phyloP scores from a whole-genome alignment of 371 early-diverging fungal species.

The Rhizopus microsporus region DNA sequence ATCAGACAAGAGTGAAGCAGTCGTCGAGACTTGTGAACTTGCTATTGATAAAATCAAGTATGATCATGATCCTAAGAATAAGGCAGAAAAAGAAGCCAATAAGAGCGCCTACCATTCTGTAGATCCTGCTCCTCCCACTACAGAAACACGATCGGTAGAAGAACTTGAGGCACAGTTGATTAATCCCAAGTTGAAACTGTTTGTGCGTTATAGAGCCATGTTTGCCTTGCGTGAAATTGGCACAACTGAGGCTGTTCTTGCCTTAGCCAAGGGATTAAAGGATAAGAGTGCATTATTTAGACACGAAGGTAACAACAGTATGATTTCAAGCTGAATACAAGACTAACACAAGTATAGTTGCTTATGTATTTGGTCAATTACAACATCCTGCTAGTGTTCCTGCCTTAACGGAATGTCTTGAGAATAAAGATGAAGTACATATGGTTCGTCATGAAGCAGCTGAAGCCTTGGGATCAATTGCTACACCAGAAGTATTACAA shows the following conservation, averaged over 20 bases:
- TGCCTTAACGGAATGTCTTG: conserved; percentile 76
- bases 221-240: conserved; percentile 96
- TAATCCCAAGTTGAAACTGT: conserved; percentile 75
- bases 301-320: conserved; percentile 72
- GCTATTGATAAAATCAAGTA: conserved; percentile 89
- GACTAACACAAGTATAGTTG: conserved; percentile 37
- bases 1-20: conserved; percentile 64
- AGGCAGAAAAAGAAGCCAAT: conserved; percentile 40
- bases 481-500: conserved; percentile 84
- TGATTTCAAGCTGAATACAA: conserved; percentile 24
- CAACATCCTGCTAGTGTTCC: conserved; percentile 91
- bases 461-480: conserved; percentile 99
- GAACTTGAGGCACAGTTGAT: conserved; percentile 72
- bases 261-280: conserved; percentile 86
- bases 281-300: conserved; percentile 92
- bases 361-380: conserved; percentile 99
- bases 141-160: conserved; percentile 55
- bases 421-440: conserved; percentile 76
- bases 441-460: conserved; percentile 99
- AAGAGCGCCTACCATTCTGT: conserved; percentile 74
- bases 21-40: conserved; percentile 95
- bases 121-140: conserved; percentile 91
- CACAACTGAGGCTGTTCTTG: conserved; percentile 82
- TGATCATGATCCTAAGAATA: conserved; percentile 61
- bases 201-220: conserved; percentile 98